Evolutionary conservation across 176 grass and related monocot genomes (phyloP).

Genomic region (Stipa capillata): DNA sequence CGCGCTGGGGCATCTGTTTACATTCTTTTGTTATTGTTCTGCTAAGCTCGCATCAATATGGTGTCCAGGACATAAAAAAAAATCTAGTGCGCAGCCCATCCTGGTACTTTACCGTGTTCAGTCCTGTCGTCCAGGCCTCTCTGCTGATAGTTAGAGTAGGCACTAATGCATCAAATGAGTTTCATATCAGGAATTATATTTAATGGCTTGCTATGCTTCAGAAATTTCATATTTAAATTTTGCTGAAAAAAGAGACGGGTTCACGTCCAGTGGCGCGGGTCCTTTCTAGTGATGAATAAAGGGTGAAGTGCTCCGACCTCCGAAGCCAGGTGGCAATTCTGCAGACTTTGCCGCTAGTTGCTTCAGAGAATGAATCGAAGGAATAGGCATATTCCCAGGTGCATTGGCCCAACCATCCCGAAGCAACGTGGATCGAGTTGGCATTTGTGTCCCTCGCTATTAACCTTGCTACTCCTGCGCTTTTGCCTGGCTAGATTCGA

Average conservation of each 20-base stretch:
- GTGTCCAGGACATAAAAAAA: no score
- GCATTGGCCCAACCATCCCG: not conserved
- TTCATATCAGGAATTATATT: no score
- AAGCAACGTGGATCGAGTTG: slow-evolving; percentile 16
- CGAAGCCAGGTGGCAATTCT: not conserved
- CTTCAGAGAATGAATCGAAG: not conserved
- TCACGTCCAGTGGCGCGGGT: not conserved
- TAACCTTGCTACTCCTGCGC: not conserved
- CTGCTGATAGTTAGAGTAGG: no score
- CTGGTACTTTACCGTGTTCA: no score
- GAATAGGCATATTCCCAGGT: not conserved
- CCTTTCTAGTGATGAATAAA: not conserved
- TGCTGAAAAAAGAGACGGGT: not conserved
- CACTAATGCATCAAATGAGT: no score
- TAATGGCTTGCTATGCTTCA: not conserved
- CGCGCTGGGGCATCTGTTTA: no score
- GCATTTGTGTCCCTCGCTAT: not conserved
- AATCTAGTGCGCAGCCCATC: no score
- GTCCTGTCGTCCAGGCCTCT: no score
- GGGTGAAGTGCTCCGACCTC: not conserved
- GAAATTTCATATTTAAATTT: not conserved
- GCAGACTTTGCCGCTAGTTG: not conserved
- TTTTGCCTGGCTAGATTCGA: not conserved
- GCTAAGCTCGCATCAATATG: no score
- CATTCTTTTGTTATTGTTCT: no score